Conservation (phyloP, 177 flowering plant species). For the Vitis hybrid region DNA sequence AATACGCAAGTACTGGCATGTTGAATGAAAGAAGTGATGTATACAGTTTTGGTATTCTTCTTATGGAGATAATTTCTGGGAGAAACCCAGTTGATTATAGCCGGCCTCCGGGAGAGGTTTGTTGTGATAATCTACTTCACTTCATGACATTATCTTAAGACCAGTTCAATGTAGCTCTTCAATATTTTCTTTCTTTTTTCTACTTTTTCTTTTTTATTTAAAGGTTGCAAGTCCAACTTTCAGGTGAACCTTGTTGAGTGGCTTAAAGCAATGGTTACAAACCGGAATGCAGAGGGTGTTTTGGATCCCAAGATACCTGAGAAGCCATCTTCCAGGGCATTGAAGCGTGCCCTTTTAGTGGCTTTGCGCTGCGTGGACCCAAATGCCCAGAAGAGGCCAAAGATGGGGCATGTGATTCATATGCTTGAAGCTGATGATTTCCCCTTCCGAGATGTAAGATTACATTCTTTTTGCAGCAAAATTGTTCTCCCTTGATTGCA, state of each 20-base stretch:
- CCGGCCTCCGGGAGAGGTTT: constrained; percentile 75
- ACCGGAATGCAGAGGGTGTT: constrained; percentile 61
- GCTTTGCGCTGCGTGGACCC: constrained; percentile 78
- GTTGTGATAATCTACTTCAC: constrained; percentile 5
- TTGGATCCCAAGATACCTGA: constrained; percentile 64
- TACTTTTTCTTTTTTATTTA: neutral
- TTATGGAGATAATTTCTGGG: constrained; percentile 81
- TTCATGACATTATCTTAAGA: neutral
- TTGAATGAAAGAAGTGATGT: constrained; percentile 82
- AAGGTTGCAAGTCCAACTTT: constrained; percentile 1
- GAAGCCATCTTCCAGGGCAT: constrained; percentile 64
- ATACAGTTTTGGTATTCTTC: constrained; percentile 75
- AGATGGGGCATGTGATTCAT: constrained; percentile 79
- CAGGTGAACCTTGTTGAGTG: constrained; percentile 83
- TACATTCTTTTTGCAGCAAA: neutral
- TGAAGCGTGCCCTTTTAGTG: constrained; percentile 70
- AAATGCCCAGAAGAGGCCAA: constrained; percentile 71
- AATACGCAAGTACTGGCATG: constrained; percentile 88
- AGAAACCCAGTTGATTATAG: constrained; percentile 80
- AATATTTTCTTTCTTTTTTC: neutral
- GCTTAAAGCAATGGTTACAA: constrained; percentile 68
- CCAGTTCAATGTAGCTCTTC: neutral
- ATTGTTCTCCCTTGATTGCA: neutral
- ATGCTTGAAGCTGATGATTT: constrained; percentile 84
- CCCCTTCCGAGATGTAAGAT: constrained; percentile 60